Base-by-base conservation (phyloP, 805 yeast species). In the Deakozyma indianensis region DNA sequence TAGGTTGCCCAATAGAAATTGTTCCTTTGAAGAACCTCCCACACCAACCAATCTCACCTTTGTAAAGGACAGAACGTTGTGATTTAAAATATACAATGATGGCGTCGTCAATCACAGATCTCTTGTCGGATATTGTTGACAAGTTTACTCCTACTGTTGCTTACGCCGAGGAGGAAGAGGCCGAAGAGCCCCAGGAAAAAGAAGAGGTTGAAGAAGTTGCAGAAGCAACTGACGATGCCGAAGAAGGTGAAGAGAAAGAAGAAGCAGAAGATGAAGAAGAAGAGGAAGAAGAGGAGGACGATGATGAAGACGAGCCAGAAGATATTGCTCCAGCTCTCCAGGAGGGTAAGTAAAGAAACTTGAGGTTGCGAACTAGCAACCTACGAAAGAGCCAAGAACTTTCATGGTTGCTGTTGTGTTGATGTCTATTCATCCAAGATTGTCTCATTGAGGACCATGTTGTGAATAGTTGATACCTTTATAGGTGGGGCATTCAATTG, bases 91-190 rank as follows among this genome's bases (percentile, higher is more conserved):
- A 11, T 14, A 7, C 16, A 7, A 32, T 11, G 16, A 32, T 32
- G 38, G 18, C 38, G 18, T 32, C 38, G 18, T 32, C 38, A 32
- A 32, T 32, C 16, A 32, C 38, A 7, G 38, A 32, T n/a, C 38
- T 76, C 59, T 71, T 77, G 58, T 74, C 70, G 62, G 94, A 85
- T 66, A 68, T 86, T 60, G 80, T 83, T 68, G 94, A 85, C 61
- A 74, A 82, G 50, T 71, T 83, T 53, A 68, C 77, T 54, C 95
- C 95, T 62, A 73, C 83, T 56, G 73, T 73, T 47, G 94, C 94
- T 45, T 78, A 73, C 68, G 96, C 95, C 57, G 65, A 63, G 44
- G 67, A 53, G 47, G 60, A 57, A 41, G 60, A 53, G 41, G 58
- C 52, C 27, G 45, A 49, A 42, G 51, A 22, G 38, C 14, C 27